Evolutionary conservation across 2,329 filamentous ascomycete species (phyloP), one percentile per base, ranked within the genome.

Genomic region (Seiridium unicorne): DNA sequence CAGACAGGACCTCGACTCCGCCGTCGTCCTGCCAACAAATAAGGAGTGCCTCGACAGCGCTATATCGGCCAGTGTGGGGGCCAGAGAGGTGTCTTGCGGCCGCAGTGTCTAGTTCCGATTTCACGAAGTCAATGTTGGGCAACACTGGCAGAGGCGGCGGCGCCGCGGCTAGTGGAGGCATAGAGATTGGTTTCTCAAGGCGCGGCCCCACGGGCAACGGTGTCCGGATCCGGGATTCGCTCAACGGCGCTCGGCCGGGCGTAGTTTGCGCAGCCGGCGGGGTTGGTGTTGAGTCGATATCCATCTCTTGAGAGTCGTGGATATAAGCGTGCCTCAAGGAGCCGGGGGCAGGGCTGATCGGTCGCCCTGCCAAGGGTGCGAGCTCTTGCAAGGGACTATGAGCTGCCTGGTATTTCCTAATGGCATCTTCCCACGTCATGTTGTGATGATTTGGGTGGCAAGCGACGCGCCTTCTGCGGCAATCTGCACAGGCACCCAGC

Each of bases 361-460:
- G 78, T 40, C 77, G 74, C 60, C 74, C 79, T 55, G 73, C 71
- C 40, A 76, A 69, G 38, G 79, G 76, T 36, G 78, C 76, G 49
- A 83, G 79, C 32, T 84, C 81, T 61, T 80, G 81, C 51, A 82
- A 74, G 38, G 83, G 81, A 64, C 82, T 85, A 59, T 81, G 77
- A 46, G 81, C 79, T 60, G 79, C 77, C 10, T 58, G 55, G 71
- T 84, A 86, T 65, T 84, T 85, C 66, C 74, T 76, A 51, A 81
- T 76, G 13, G 84, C 81, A 62, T 86, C 83, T 68, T 85, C 83
- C 83, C 84, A 87, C 9, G 81, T 84, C 82, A 85, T 82, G 64
- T 81, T 81, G 64, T 85, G 84, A 68, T 87, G 84, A 64, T 79
- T 82, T 11, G 84, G 84, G 65, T 86, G 82, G 68, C 84, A 87